Percentiles rank a stretch among this genome's conserved stretches.
phyloP scores from a whole-genome alignment of 2,329 filamentous ascomycete species.

The Botrytis porri region DNA sequence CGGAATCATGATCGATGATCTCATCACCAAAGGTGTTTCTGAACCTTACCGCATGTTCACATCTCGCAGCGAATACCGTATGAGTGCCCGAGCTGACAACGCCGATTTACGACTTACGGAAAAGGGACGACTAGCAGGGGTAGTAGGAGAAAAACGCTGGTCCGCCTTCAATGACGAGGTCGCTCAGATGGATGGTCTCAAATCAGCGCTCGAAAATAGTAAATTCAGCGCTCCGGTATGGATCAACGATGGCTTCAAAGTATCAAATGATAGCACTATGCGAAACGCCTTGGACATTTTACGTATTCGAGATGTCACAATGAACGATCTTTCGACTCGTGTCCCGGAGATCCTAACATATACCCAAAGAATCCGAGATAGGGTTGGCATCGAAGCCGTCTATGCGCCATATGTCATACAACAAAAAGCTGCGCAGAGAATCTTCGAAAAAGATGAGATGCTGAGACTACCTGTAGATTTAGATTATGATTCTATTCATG shows the following conservation, averaged over 20 bases:
- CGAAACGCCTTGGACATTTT: conserved; percentile 79
- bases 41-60: conserved; percentile 99
- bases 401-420: conserved; percentile 84
- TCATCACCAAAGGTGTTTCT: conserved; percentile 93
- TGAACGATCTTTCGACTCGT: conserved; percentile 54
- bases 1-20: conserved; percentile 97
- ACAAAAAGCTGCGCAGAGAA: conserved; percentile 63
- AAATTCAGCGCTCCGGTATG: conserved; percentile 62
- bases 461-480: conserved; percentile 69
- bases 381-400: conserved; percentile 76
- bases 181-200: conserved; percentile 65
- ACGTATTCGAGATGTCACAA: conserved; percentile 58
- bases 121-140: conserved; percentile 71
- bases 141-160: conserved; percentile 81
- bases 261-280: conserved; percentile 62
- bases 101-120: conserved; percentile 83
- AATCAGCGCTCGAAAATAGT: conserved; percentile 55
- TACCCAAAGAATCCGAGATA: conserved; percentile 56
- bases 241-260: conserved; percentile 65
- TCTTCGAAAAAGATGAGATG: conserved; percentile 73
- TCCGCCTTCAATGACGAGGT: conserved; percentile 61
- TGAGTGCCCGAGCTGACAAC: conserved; percentile 89
- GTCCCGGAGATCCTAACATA: conserved; percentile 58
- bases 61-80: conserved; percentile 88
- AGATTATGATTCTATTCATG: conserved; percentile 70